A percentile compares a stretch with the other conserved stretches of the same genome.
These are phyloP conservation scores for Hanseniaspora jakobsenii DNA, from an alignment of 805 yeast species.

Conservation along the genomic window DNA sequence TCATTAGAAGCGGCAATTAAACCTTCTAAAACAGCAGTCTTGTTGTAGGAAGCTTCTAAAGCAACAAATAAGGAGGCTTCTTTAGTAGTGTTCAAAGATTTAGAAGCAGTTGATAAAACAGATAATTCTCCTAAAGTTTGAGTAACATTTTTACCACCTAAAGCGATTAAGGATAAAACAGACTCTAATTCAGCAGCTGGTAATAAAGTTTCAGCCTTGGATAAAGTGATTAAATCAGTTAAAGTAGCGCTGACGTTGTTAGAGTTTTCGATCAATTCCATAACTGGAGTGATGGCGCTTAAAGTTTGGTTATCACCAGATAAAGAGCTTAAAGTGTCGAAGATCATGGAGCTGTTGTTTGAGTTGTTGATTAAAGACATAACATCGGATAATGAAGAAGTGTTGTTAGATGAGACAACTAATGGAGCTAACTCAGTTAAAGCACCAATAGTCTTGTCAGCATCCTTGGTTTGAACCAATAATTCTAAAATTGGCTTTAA, in stretches of 20 bases:
- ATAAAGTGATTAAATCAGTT: constrained; percentile 19
- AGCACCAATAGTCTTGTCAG: constrained; percentile 22
- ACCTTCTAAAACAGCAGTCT: constrained; percentile 20
- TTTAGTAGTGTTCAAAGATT: constrained; percentile 2
- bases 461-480: constrained; percentile 22
- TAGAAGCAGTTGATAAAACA: constrained; percentile 10
- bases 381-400: constrained; percentile 5
- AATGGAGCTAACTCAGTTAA: constrained; percentile 24
- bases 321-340: constrained; percentile 1
- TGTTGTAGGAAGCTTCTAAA: constrained; percentile 16
- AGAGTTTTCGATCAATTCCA: constrained; percentile 18
- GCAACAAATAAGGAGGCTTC: constrained; percentile 14
- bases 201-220: constrained; percentile 17
- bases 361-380: constrained; percentile 14
- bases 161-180: constrained; percentile 9
- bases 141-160: constrained; percentile 9
- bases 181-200: constrained; percentile 14
- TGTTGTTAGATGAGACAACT: constrained; percentile 17
- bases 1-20: constrained; percentile 19
- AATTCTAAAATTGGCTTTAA: constrained; percentile 24
- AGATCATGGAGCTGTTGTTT: constrained; percentile 11
- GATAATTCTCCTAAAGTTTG: constrained; percentile 6
- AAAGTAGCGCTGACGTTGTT: constrained; percentile 20
- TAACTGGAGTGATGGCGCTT: constrained; percentile 17
- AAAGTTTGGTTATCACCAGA: constrained; percentile 15